phyloP scores from a whole-genome alignment of 2,329 filamentous ascomycete species.

The Epichloe typhina region DNA sequence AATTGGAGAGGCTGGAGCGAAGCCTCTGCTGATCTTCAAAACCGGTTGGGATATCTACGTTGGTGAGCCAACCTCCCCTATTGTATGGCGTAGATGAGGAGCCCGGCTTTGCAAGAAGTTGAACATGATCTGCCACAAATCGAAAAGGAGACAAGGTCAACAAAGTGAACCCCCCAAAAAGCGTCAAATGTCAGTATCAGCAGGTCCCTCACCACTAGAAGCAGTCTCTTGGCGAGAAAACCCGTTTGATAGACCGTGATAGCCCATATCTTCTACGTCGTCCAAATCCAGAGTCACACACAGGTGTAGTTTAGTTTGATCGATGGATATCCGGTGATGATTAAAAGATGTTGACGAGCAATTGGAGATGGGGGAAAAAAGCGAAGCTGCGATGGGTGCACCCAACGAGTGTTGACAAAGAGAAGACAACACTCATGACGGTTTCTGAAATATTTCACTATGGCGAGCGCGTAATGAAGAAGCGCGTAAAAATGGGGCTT shows the following conservation, averaged over 20 bases:
- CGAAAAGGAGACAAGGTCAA: neutral
- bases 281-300: neutral
- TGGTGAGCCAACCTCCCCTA: conserved; percentile 3
- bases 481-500: neutral
- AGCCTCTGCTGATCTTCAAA: neutral
- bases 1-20: neutral
- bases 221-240: neutral
- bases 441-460: neutral
- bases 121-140: neutral
- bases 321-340: too few relatives aligned
- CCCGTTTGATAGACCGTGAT: neutral
- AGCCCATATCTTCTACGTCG: neutral
- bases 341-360: neutral
- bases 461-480: too few relatives aligned
- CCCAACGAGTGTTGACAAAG: neutral
- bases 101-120: neutral
- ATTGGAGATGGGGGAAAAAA: neutral
- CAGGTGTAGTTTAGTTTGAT: neutral
- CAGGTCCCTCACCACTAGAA: neutral
- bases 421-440: neutral
- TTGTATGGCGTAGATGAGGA: neutral
- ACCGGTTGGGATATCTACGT: neutral
- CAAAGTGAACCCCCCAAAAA: neutral
- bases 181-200: neutral
- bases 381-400: neutral